Conservation (phyloP, 2,329 filamentous ascomycete species). For the Tolypocladium cylindrosporum region DNA sequence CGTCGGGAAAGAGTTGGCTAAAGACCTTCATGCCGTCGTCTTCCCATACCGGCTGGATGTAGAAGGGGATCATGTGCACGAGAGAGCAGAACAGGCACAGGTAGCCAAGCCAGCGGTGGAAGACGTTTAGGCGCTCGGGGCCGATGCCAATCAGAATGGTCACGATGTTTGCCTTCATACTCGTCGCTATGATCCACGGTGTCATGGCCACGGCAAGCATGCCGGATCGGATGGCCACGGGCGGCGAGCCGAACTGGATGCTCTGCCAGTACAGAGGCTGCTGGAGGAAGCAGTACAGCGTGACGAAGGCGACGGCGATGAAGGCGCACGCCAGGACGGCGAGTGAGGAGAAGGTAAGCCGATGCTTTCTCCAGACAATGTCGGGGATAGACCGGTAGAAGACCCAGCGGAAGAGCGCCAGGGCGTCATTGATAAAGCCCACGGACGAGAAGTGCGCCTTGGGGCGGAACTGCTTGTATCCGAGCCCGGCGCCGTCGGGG, state of each 20-base stretch:
- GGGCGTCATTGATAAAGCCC: conserved; percentile 61
- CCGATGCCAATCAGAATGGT: conserved; percentile 80
- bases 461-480: conserved; percentile 46
- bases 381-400: conserved; percentile 83
- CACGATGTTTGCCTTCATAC: conserved; percentile 84
- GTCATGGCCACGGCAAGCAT: conserved; percentile 90
- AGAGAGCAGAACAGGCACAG: conserved; percentile 74
- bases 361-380: conserved; percentile 54
- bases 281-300: conserved; percentile 75
- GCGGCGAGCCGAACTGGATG: conserved; percentile 79
- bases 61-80: conserved; percentile 82
- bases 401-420: conserved; percentile 78
- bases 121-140: conserved; percentile 82
- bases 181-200: conserved; percentile 83
- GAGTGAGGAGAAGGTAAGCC: conserved; percentile 72
- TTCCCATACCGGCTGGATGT: conserved; percentile 79
- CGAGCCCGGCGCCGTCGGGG: conserved; percentile 49
- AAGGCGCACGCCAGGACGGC: conserved; percentile 60
- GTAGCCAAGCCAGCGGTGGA: conserved; percentile 88
- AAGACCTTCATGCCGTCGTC: conserved; percentile 64
- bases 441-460: conserved; percentile 71
- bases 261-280: conserved; percentile 85
- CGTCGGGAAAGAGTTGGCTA: conserved; percentile 54
- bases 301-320: conserved; percentile 60
- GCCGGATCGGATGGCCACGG: conserved; percentile 74